Evolutionary conservation across 306 rosid species (phyloP).

Genomic region (Rubus parviflorus): DNA sequence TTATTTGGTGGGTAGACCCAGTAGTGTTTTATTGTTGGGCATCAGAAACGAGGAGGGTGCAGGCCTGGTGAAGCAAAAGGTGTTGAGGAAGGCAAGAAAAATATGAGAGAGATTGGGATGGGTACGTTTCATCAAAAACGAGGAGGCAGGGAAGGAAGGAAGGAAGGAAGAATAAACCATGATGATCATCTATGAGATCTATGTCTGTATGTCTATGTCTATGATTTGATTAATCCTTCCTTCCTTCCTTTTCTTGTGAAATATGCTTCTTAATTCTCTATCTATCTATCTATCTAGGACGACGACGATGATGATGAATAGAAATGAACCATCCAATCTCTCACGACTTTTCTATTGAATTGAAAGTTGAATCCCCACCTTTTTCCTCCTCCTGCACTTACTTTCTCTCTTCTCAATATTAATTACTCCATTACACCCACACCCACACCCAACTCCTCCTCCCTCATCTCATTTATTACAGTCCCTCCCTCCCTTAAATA

Average conservation of each 20-base stretch:
- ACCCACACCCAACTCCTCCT: slow-evolving; percentile 21
- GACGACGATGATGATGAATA: no score
- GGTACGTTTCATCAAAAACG: slow-evolving; percentile 56
- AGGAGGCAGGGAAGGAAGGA: slow-evolving; percentile 28
- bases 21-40: slow-evolving; percentile 31
- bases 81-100: background rate
- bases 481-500: slow-evolving; percentile 37
- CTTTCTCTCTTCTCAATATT: slow-evolving; percentile 11
- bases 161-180: slow-evolving; percentile 37
- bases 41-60: slow-evolving; percentile 48
- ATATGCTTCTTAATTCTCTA: slow-evolving; percentile 40
- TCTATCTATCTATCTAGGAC: no score
- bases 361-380: background rate
- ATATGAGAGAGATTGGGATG: slow-evolving; percentile 10
- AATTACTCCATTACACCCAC: slow-evolving; percentile 40
- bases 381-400: slow-evolving; percentile 11
- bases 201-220: background rate
- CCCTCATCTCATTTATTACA: slow-evolving; percentile 40
- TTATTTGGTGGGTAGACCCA: slow-evolving; percentile 10
- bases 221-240: background rate
- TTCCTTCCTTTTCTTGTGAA: slow-evolving; percentile 35
- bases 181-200: slow-evolving; percentile 37
- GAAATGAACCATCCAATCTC: slow-evolving; percentile 51
- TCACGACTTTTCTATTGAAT: slow-evolving; percentile 14
- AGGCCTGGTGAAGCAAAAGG: background rate